These are phyloP conservation scores for Cladobotryum mycophilum DNA, from an alignment of 2,329 filamentous ascomycete species.

Conservation along the genomic window DNA sequence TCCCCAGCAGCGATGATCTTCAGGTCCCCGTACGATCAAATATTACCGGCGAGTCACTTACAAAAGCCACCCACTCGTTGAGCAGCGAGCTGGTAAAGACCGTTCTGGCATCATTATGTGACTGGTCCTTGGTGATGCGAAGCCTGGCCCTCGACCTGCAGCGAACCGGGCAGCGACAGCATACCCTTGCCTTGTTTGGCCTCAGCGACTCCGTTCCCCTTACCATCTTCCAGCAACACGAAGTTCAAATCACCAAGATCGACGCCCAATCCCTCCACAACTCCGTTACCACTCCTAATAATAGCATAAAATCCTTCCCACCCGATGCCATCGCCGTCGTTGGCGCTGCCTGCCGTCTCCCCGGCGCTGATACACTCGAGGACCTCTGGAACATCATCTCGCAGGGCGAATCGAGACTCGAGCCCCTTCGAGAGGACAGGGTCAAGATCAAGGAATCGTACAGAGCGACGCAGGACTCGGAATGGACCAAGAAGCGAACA, in stretches of 20 bases:
- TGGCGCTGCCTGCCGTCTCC: conserved; percentile 17
- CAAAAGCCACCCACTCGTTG: conserved; percentile 2
- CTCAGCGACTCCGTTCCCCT: conserved; percentile 14
- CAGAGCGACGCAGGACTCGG: conserved; percentile 10
- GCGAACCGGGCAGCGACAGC: conserved; percentile 4
- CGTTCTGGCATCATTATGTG: conserved; percentile 11
- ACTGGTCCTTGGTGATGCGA: conserved; percentile 13
- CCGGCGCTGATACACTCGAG: conserved; percentile 14
- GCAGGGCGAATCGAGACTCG: conserved; percentile 8
- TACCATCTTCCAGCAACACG: conserved; percentile 5
- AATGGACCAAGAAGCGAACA: conserved; percentile 10
- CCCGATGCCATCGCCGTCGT: conserved; percentile 18
- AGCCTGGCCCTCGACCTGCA: conserved; percentile 11
- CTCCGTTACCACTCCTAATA: background rate
- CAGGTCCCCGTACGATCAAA: conserved; percentile 13
- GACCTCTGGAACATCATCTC: conserved; percentile 19
- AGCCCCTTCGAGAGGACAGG: conserved; percentile 12
- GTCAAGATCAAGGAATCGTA: conserved; percentile 12
- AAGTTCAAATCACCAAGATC: conserved; percentile 13
- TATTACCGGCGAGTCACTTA: conserved; percentile 7
- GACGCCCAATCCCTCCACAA: conserved; percentile 4
- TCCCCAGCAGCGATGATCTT: conserved; percentile 4
- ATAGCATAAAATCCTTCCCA: conserved; percentile 7
- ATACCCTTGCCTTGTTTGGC: conserved; percentile 13
- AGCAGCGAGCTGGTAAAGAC: conserved; percentile 14